Evolutionary conservation across 805 yeast species (phyloP).

Genomic region (Candida pseudofarinosa): DNA sequence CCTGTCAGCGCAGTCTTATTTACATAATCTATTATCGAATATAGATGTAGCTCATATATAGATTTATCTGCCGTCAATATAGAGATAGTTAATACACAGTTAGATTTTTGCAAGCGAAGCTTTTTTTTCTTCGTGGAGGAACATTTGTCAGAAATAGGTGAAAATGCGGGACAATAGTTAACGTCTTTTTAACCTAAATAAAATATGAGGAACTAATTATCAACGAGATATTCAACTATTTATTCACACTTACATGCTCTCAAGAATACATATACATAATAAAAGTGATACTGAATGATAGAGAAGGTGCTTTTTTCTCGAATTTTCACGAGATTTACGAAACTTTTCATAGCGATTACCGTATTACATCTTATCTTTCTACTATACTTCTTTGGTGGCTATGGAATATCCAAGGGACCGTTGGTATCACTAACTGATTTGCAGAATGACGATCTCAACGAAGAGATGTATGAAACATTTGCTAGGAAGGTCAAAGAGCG

Average conservation of each 20-base stretch:
- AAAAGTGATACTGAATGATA: neutral
- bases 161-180: too few relatives aligned
- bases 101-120: too few relatives aligned
- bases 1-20: neutral
- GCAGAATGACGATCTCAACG: neutral
- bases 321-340: neutral
- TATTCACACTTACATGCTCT: neutral
- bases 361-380: neutral
- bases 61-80: too few relatives aligned
- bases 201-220: neutral
- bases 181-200: too few relatives aligned
- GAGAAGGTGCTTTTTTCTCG: neutral
- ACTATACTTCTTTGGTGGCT: neutral
- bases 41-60: neutral
- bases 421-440: neutral
- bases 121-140: too few relatives aligned
- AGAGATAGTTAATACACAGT: too few relatives aligned
- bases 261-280: neutral
- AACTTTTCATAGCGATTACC: neutral
- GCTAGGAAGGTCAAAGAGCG: slow-evolving; percentile 12
- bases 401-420: neutral
- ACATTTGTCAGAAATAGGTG: too few relatives aligned
- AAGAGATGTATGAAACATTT: neutral
- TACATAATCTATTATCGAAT: neutral
- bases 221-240: neutral